These are phyloP conservation scores for Teunomyces cretensis DNA, from an alignment of 805 yeast genomes.

Conservation along the genomic window DNA sequence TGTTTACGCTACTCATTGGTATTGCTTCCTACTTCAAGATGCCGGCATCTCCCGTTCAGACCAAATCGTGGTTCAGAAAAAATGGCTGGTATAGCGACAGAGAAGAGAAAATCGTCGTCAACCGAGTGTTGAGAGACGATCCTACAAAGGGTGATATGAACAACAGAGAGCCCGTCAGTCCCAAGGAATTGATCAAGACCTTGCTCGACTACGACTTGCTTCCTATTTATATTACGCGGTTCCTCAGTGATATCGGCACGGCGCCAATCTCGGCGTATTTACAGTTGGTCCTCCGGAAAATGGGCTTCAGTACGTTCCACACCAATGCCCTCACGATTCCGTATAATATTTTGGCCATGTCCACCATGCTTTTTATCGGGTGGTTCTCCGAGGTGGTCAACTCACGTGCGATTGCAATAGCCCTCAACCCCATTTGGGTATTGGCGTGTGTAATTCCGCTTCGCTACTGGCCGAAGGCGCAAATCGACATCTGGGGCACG, in stretches of 20 bases:
- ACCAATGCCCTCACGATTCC: constrained; percentile 57
- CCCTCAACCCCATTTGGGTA: constrained; percentile 25
- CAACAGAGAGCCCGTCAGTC: constrained; percentile 53
- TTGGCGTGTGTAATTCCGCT: constrained; percentile 32
- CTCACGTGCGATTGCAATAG: constrained; percentile 21
- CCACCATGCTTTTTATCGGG: constrained; percentile 16
- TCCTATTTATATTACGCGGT: constrained; percentile 17
- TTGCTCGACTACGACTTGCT: constrained; percentile 33
- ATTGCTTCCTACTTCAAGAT: constrained; percentile 34
- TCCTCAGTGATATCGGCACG: constrained; percentile 14
- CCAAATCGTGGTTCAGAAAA: constrained; percentile 49
- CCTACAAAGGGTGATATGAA: constrained; percentile 64
- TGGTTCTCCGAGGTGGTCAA: constrained; percentile 23
- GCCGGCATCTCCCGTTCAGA: constrained; percentile 40
- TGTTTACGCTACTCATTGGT: constrained; percentile 55
- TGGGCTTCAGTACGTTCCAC: constrained; percentile 54
- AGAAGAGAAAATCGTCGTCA: constrained; percentile 58
- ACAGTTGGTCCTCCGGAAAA: constrained; percentile 10
- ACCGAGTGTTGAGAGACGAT: constrained; percentile 60
- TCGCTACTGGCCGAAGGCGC: constrained; percentile 43
- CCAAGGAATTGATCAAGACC: constrained; percentile 38
- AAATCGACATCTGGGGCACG: constrained; percentile 41
- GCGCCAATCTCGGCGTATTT: constrained; percentile 11
- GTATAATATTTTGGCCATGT: constrained; percentile 29
- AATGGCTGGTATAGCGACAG: constrained; percentile 51